Evolutionary conservation across 192 early-diverging fungal genomes (phyloP).

Genomic region (Dissophora ornata): DNA sequence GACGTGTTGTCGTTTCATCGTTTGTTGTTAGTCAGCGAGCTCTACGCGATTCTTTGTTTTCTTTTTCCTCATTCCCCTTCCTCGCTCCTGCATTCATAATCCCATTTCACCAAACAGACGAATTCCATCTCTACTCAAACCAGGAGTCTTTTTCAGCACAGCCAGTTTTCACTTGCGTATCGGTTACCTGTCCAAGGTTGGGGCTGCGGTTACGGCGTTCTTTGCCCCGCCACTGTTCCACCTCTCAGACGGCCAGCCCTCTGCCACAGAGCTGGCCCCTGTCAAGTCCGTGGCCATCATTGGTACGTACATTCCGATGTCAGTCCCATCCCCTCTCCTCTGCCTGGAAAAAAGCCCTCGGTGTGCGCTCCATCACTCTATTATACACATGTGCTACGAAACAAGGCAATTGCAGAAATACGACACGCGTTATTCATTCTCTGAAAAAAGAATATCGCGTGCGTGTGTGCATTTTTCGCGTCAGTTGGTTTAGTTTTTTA

Average conservation of each 20-base stretch:
- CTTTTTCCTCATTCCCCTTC: neutral
- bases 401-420: too few relatives aligned
- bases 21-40: neutral
- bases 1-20: neutral
- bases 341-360: neutral
- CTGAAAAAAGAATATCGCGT: too few relatives aligned
- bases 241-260: neutral
- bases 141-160: neutral
- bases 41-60: slow-evolving; percentile 6
- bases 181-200: slow-evolving; percentile 45
- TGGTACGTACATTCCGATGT: slow-evolving; percentile 29
- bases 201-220: slow-evolving; percentile 40
- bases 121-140: slow-evolving; percentile 2
- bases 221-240: slow-evolving; percentile 19
- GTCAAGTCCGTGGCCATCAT: slow-evolving; percentile 60
- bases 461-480: too few relatives aligned
- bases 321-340: neutral
- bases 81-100: neutral
- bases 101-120: neutral
- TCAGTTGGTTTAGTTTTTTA: too few relatives aligned
- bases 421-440: too few relatives aligned
- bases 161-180: slow-evolving; percentile 15
- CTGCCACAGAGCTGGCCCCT: slow-evolving; percentile 19
- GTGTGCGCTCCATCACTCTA: too few relatives aligned
- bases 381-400: too few relatives aligned